These are phyloP conservation scores for Metschnikowia lunata DNA, from an alignment of 805 yeast genomes.

Conservation along the genomic window DNA sequence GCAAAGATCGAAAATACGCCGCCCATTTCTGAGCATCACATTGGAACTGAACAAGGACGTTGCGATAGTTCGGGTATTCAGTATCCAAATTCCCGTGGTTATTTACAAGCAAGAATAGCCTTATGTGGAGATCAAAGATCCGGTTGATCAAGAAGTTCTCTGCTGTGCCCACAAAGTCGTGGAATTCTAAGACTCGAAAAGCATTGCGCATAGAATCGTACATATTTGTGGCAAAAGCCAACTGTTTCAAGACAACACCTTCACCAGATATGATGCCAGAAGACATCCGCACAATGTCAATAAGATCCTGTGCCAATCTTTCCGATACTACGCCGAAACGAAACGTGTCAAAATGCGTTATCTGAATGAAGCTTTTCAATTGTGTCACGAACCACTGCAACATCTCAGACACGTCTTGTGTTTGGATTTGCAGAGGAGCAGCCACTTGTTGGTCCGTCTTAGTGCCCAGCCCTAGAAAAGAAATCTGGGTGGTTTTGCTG, in stretches of 20 bases:
- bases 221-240: background rate
- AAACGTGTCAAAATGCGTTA: slow-evolving; percentile 2
- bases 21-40: too few species aligned
- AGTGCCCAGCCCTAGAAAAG: too few species aligned
- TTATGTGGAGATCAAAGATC: background rate
- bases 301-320: background rate
- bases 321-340: background rate
- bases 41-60: too few species aligned
- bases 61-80: background rate
- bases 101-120: background rate
- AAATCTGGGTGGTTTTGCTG: too few species aligned
- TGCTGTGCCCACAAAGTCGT: background rate
- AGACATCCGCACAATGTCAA: background rate
- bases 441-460: too few species aligned
- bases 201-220: background rate
- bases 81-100: background rate
- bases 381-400: background rate
- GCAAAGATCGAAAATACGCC: too few species aligned
- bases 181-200: background rate
- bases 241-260: background rate
- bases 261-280: background rate
- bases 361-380: background rate
- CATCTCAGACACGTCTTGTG: too few species aligned
- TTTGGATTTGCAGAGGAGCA: too few species aligned
- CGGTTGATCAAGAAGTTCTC: slow-evolving; percentile 1